Conservation (phyloP, 164 flowering plant species). For the Euptelea pleiosperma region DNA sequence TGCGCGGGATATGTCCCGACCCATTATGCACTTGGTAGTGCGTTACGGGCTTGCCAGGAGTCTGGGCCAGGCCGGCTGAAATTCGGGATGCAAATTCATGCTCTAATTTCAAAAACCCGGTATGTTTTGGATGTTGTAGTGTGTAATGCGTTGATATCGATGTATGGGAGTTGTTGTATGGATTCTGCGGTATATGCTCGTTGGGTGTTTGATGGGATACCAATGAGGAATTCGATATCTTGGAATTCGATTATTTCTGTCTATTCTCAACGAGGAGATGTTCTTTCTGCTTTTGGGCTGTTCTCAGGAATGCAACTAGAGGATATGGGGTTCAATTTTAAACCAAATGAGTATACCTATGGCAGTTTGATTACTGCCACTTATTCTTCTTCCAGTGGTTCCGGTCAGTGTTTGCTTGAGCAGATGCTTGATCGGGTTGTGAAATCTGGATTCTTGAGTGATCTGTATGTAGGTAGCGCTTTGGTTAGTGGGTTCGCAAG, state of each 20-base stretch:
- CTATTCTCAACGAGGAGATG: slow-evolving; percentile 57
- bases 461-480: slow-evolving; percentile 88
- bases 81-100: slow-evolving; percentile 72
- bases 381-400: slow-evolving; percentile 22
- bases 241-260: slow-evolving; percentile 86
- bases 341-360: slow-evolving; percentile 74
- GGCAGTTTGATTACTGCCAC: slow-evolving; percentile 71
- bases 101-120: slow-evolving; percentile 41
- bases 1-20: slow-evolving; percentile 42
- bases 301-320: slow-evolving; percentile 59
- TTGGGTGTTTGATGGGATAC: slow-evolving; percentile 57
- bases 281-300: slow-evolving; percentile 43
- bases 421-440: slow-evolving; percentile 58
- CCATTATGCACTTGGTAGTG: slow-evolving; percentile 62
- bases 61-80: slow-evolving; percentile 29
- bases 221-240: slow-evolving; percentile 45
- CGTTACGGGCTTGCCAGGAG: slow-evolving; percentile 68
- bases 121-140: slow-evolving; percentile 43
- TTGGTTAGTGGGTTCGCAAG: slow-evolving; percentile 69
- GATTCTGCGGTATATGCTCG: slow-evolving; percentile 34
- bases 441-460: slow-evolving; percentile 57
- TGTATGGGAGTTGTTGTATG: slow-evolving; percentile 57
- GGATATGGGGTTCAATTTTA: slow-evolving; percentile 23
- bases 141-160: slow-evolving; percentile 64
- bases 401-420: slow-evolving; percentile 40